These are phyloP conservation scores for Iris pallida DNA, from an alignment of 116 monocot genomes.

Conservation along the genomic window DNA sequence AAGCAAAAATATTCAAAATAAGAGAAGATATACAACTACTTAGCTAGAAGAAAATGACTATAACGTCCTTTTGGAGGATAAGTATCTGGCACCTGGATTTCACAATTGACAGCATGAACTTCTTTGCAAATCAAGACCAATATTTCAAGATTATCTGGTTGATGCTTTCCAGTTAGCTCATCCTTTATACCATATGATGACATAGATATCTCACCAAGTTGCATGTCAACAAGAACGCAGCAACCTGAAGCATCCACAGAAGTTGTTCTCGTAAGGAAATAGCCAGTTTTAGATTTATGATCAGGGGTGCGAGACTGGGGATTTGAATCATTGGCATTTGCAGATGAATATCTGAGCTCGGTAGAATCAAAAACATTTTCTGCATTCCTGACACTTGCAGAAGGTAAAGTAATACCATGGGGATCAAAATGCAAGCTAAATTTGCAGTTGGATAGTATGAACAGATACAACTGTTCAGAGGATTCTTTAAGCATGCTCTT, in stretches of 20 bases:
- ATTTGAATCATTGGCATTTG: constrained; percentile 8
- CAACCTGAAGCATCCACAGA: constrained; percentile 11
- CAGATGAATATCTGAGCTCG: not conserved
- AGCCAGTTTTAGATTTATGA: constrained; percentile 1
- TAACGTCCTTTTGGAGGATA: not conserved
- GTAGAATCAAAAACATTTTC: constrained; percentile 11
- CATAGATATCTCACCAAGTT: constrained; percentile 40
- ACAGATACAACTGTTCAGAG: constrained; percentile 16
- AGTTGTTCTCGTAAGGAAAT: constrained; percentile 9
- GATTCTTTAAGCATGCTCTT: constrained; percentile 17
- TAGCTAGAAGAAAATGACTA: no score
- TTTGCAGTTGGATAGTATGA: constrained; percentile 21
- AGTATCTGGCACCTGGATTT: constrained; percentile 40
- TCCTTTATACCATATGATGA: constrained; percentile 30
- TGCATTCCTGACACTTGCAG: not conserved
- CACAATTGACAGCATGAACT: constrained; percentile 24
- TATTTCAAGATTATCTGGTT: constrained; percentile 23
- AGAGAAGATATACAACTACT: no score
- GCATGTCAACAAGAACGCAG: constrained; percentile 30
- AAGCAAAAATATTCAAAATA: no score
- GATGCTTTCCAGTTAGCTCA: constrained; percentile 14
- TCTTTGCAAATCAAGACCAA: constrained; percentile 23
- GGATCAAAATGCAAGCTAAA: constrained; percentile 25
- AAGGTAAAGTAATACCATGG: constrained; percentile 11
- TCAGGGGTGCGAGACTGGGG: constrained; percentile 3